Evolutionary conservation across 2,329 filamentous ascomycete genomes (phyloP).

Genomic region (Scedosporium apiospermum): DNA sequence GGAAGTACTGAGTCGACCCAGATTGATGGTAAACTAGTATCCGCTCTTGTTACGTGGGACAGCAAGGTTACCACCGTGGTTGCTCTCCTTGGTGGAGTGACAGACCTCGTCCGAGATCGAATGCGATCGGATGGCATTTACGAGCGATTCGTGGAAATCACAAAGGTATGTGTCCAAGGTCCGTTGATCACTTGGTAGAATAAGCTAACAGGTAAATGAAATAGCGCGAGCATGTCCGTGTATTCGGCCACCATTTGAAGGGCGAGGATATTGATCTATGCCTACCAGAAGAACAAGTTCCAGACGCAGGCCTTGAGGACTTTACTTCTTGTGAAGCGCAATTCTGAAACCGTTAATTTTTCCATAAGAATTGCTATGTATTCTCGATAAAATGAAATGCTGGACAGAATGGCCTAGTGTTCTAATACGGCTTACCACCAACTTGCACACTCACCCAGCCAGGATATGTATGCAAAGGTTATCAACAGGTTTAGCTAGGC

Average conservation of each 20-base stretch:
- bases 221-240: conserved; percentile 19
- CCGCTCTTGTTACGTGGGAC: conserved; percentile 31
- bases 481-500: no score
- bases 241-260: conserved; percentile 17
- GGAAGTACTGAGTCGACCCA: conserved; percentile 31
- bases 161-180: conserved; percentile 13
- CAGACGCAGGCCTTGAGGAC: conserved; percentile 16
- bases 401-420: no score
- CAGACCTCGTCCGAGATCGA: conserved; percentile 25
- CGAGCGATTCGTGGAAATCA: conserved; percentile 22
- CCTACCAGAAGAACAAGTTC: conserved; percentile 15
- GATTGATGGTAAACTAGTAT: conserved; percentile 26
- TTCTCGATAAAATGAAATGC: no score
- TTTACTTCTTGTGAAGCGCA: conserved; percentile 14
- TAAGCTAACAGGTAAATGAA: background rate
- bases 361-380: no score
- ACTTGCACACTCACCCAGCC: no score
- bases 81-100: conserved; percentile 27
- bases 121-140: conserved; percentile 28
- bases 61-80: conserved; percentile 31
- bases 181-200: no score
- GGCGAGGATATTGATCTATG: conserved; percentile 20
- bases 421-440: no score
- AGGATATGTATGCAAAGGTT: no score
- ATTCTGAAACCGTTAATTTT: no score